Base-by-base conservation (phyloP, 73 alveolate species). In the Loxodes magnus region DNA sequence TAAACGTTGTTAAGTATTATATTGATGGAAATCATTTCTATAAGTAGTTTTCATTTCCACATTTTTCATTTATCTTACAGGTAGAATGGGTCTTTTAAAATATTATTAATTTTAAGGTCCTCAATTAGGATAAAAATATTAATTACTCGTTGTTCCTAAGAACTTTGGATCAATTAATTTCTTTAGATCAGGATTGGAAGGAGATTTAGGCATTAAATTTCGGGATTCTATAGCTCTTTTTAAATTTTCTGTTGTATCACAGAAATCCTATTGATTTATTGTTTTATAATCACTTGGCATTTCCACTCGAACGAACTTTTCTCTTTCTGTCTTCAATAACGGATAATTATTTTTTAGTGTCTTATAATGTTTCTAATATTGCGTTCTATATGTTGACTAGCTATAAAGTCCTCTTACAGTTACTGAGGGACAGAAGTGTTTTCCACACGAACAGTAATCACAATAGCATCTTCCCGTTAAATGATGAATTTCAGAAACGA, bases 221-320 rank as follows among this genome's bases (percentile, higher is more conserved):
- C n/a, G n/a, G n/a, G n/a, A n/a, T n/a, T n/a, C n/a, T 33, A 33
- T n/a, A 33, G 20, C 14, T 33, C 14, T 33, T n/a, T 33, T 33
- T 33, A 33, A 16, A n/a, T 16, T 33, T 33, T 33, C 43, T 1
- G 43, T 12, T 1, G 10, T 33, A n/a, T 33, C 3, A 1, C 43
- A 33, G 27, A 22, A 46, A 24, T 46, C 59, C 17, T 46, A 20
- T 24, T 46, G 59, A 20, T 17, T 22, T 17, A 19, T 46, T 10
- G 59, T 46, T 2, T 19, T 46, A 16, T 25, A 25, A 24, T 46
- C 59, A 37, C 22, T 46, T 16, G 10, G 10, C 43, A n/a, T 12
- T 33, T 16, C 20, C 1, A 12, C 14, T n/a, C 14, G 43, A 1
- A 33, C 1, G 43, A 33, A 16, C 2, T 33, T 16, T 33, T 16